A percentile compares a stretch with the other conserved stretches of the same genome.
phyloP scores from a whole-genome alignment of 2,329 filamentous ascomycete genomes.

The Stachybotrys echinatus region DNA sequence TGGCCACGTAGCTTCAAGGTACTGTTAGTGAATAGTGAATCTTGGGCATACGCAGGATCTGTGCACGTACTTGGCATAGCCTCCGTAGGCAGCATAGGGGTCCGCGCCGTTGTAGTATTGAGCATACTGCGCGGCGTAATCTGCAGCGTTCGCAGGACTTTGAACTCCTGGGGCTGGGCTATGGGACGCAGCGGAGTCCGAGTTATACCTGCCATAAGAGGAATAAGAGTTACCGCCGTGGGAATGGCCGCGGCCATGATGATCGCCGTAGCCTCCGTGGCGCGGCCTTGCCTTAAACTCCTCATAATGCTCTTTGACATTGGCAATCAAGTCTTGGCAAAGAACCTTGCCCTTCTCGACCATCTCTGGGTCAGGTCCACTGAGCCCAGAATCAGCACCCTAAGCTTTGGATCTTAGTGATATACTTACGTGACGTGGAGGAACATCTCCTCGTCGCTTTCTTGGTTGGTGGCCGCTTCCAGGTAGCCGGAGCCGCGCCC shows the following conservation, averaged over 20 bases:
- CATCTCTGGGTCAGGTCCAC: conserved; percentile 80
- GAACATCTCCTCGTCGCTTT: conserved; percentile 96
- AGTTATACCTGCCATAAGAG: conserved; percentile 21
- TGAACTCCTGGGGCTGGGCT: conserved; percentile 26
- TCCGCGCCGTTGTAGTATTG: conserved; percentile 74
- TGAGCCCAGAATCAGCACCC: conserved; percentile 25
- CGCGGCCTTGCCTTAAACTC: conserved; percentile 76
- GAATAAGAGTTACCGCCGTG: conserved; percentile 27
- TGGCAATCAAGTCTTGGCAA: conserved; percentile 79
- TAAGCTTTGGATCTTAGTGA: background rate
- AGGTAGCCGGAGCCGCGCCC: conserved; percentile 92
- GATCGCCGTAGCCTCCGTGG: conserved; percentile 24
- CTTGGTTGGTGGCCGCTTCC: conserved; percentile 78
- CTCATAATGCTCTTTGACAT: conserved; percentile 86
- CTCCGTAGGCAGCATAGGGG: conserved; percentile 87
- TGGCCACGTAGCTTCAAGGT: conserved; percentile 57
- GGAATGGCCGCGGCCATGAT: conserved; percentile 26
- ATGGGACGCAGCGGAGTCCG: conserved; percentile 24
- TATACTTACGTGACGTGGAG: conserved; percentile 81
- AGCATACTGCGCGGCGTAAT: conserved; percentile 78
- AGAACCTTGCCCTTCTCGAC: conserved; percentile 83
- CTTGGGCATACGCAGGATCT: background rate
- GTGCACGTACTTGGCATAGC: conserved; percentile 65
- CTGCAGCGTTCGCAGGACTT: conserved; percentile 27
- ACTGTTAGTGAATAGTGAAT: conserved; percentile 14